These are phyloP conservation scores for Trypanosomatidae sp. DNA, from an alignment of 208 protist genomes.

Conservation along the genomic window DNA sequence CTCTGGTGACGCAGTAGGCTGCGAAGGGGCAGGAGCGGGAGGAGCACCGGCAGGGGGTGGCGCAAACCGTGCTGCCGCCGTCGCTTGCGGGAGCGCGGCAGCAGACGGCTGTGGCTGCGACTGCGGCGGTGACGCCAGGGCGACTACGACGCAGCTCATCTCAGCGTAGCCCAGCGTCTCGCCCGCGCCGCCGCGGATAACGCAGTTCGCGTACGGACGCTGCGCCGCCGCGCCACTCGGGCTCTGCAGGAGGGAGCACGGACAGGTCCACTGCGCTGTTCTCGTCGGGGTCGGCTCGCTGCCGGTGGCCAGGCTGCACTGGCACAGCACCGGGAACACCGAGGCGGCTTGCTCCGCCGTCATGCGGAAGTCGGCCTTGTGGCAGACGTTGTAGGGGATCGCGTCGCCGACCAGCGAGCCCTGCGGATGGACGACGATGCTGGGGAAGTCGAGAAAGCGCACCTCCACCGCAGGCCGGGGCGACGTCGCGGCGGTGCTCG, in stretches of 20 bases:
- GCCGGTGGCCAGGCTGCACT: slow-evolving; percentile 35
- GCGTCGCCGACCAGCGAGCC: slow-evolving; percentile 19
- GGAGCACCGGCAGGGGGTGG: slow-evolving; percentile 2
- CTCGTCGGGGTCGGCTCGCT: slow-evolving; percentile 1
- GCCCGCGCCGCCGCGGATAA: slow-evolving; percentile 39
- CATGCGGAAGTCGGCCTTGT: slow-evolving; percentile 80
- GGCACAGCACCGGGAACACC: slow-evolving; percentile 55
- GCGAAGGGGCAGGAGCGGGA: neutral
- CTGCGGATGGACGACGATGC: slow-evolving; percentile 62
- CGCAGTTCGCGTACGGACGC: slow-evolving; percentile 45
- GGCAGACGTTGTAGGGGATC: slow-evolving; percentile 72
- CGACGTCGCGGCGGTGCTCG: slow-evolving; percentile 1
- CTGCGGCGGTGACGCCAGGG: slow-evolving; percentile 13
- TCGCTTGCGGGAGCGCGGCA: neutral
- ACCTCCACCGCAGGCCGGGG: slow-evolving; percentile 38
- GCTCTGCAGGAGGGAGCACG: slow-evolving; percentile 9
- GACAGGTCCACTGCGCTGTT: slow-evolving; percentile 12
- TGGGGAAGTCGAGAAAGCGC: slow-evolving; percentile 69
- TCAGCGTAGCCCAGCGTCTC: slow-evolving; percentile 72
- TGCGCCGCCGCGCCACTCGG: neutral
- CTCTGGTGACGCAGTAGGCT: too few species aligned
- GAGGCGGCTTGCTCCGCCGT: slow-evolving; percentile 27
- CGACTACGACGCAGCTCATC: slow-evolving; percentile 79
- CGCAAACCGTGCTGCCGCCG: neutral
- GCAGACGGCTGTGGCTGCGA: neutral